A percentile compares a stretch with the other conserved stretches of the same genome.
Conservation (phyloP, 768 basidiomycete genomes). For the Mycena filopes region DNA sequence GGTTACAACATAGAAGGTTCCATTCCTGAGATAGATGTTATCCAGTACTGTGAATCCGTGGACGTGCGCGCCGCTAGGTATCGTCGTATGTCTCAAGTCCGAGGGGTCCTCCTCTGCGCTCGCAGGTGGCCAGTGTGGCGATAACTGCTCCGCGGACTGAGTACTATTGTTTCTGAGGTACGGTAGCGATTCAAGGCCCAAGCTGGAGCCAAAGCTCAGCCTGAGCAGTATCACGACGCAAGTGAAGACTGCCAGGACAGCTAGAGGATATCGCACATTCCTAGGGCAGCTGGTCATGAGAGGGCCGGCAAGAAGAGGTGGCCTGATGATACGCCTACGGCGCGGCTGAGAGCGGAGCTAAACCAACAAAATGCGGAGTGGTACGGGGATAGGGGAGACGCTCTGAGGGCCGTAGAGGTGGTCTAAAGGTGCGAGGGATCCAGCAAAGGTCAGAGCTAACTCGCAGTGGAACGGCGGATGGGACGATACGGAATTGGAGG, state of each 20-base stretch:
- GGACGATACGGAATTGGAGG: too few species aligned
- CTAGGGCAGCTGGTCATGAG: too few species aligned
- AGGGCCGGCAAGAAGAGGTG: too few species aligned
- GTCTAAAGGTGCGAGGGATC: too few species aligned
- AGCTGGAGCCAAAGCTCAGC: background rate
- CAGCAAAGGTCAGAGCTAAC: too few species aligned
- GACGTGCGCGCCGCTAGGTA: slow-evolving; percentile 52
- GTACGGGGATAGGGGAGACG: too few species aligned
- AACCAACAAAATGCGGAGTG: too few species aligned
- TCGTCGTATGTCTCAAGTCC: slow-evolving; percentile 32
- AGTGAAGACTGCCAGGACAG: background rate
- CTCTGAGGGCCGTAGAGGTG: too few species aligned
- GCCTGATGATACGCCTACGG: too few species aligned
- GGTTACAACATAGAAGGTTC: slow-evolving; percentile 76
- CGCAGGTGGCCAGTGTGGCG: background rate
- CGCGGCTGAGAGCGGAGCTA: too few species aligned
- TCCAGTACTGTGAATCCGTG: slow-evolving; percentile 83
- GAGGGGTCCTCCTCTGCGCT: background rate
- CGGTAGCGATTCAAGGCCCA: background rate
- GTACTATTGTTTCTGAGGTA: background rate
- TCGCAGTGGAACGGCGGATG: too few species aligned
- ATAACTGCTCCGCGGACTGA: background rate
- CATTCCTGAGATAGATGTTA: slow-evolving; percentile 78
- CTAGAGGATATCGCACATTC: background rate
- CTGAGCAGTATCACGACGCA: background rate